Evolutionary conservation across 2,329 filamentous ascomycete species (phyloP).

Genomic region (Ceratocystis cacaofunesta): DNA sequence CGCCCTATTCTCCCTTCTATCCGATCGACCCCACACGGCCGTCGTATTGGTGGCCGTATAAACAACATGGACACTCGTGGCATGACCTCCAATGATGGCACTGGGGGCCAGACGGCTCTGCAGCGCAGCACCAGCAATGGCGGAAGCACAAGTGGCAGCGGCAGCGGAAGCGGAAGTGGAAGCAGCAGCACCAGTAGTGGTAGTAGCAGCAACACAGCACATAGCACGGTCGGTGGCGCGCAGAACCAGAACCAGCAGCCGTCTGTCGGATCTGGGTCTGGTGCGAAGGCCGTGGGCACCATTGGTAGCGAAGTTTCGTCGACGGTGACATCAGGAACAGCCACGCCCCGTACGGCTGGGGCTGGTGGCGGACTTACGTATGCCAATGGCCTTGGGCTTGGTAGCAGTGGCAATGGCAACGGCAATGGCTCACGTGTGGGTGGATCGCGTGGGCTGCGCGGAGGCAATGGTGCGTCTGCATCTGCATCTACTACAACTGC

Average conservation of each 20-base stretch:
- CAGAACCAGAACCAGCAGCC: constrained; percentile 3
- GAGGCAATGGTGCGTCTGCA: not conserved
- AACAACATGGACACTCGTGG: constrained; percentile 40
- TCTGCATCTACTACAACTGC: not conserved
- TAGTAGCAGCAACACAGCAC: not conserved
- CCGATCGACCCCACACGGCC: constrained; percentile 82
- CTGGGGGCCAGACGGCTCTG: constrained; percentile 39
- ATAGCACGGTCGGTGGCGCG: not conserved
- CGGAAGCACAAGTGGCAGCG: constrained; percentile 16
- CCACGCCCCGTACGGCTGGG: constrained; percentile 11
- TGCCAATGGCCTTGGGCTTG: constrained; percentile 14
- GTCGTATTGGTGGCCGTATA: constrained; percentile 85
- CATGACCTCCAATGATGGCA: constrained; percentile 36
- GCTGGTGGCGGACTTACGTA: constrained; percentile 1
- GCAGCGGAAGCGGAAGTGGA: not conserved
- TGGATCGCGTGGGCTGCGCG: constrained; percentile 8
- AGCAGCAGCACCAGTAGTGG: not conserved
- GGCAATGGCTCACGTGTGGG: not conserved
- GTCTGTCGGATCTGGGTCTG: not conserved
- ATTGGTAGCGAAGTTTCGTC: constrained; percentile 12
- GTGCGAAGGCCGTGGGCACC: not conserved
- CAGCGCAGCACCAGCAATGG: constrained; percentile 19
- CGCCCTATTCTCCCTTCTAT: constrained; percentile 73
- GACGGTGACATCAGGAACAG: constrained; percentile 8
- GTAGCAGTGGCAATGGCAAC: not conserved